Evolutionary conservation across 1,284 basidiomycete species (phyloP).

Genomic region (Tilletia walkeri): DNA sequence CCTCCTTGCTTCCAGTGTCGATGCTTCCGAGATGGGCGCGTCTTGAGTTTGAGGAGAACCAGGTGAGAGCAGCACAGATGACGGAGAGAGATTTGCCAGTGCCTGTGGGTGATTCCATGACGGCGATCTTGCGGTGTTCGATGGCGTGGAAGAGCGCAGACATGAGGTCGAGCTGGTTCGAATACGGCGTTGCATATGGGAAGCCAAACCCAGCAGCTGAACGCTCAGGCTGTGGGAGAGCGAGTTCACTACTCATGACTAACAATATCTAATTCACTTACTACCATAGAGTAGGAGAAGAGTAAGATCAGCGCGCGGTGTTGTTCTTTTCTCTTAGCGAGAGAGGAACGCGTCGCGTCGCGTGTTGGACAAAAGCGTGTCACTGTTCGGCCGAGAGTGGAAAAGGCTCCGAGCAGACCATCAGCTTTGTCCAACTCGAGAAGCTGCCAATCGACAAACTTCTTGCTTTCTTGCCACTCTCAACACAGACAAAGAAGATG

Average conservation of each 20-base stretch:
- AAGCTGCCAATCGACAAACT: too few relatives aligned
- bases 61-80: constrained; percentile 57
- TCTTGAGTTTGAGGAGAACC: constrained; percentile 48
- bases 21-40: constrained; percentile 26
- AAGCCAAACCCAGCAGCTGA: constrained; percentile 31
- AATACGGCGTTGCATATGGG: constrained; percentile 65
- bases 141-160: constrained; percentile 77
- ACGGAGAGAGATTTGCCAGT: constrained; percentile 59
- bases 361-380: neutral
- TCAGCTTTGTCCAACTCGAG: too few relatives aligned
- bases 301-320: neutral
- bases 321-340: neutral
- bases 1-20: constrained; percentile 4
- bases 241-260: neutral
- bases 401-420: too few relatives aligned
- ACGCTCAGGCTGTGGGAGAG: constrained; percentile 1
- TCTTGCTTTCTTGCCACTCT: too few relatives aligned
- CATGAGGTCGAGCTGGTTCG: constrained; percentile 87
- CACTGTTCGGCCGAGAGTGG: neutral
- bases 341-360: constrained; percentile 17
- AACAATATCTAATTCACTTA: too few relatives aligned
- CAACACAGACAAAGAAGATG: too few relatives aligned
- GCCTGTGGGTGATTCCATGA: constrained; percentile 62
- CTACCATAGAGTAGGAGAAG: too few relatives aligned
- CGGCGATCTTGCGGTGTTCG: constrained; percentile 70